A percentile compares a stretch with the other conserved stretches of the same genome.
Evolutionary conservation across 2,329 filamentous ascomycete species (phyloP).

Genomic region (Fusarium duplospermum): DNA sequence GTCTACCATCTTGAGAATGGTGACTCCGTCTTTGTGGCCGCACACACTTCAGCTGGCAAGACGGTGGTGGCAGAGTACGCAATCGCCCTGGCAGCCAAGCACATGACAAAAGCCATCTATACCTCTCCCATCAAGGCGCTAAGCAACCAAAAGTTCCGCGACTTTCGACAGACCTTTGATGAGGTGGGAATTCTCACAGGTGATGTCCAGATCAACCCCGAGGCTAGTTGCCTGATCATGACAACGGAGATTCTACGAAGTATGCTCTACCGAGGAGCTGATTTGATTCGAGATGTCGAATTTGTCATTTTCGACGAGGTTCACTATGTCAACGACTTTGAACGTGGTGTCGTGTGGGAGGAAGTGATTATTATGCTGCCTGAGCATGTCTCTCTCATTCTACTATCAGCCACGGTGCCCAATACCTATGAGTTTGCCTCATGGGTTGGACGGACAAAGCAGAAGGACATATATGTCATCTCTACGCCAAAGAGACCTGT

Average conservation of each 20-base stretch:
- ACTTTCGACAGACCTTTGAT: slow-evolving; percentile 90
- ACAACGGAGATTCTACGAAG: slow-evolving; percentile 97
- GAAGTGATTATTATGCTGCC: slow-evolving; percentile 99
- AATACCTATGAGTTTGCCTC: slow-evolving; percentile 98
- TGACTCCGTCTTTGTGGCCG: slow-evolving; percentile 97
- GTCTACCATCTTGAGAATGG: slow-evolving; percentile 97
- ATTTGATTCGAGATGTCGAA: slow-evolving; percentile 95
- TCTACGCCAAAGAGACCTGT: slow-evolving; percentile 96
- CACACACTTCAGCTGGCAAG: slow-evolving; percentile 97
- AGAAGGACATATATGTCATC: slow-evolving; percentile 99
- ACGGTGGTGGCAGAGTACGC: slow-evolving; percentile 98
- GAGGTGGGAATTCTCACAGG: slow-evolving; percentile 97
- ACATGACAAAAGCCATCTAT: slow-evolving; percentile 99
- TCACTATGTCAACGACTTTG: slow-evolving; percentile 96
- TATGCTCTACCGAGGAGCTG: slow-evolving; percentile 97
- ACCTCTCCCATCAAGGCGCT: slow-evolving; percentile 98
- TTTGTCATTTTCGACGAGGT: slow-evolving; percentile 99
- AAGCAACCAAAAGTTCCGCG: slow-evolving; percentile 98
- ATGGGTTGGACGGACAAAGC: slow-evolving; percentile 97
- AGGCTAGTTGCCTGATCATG: slow-evolving; percentile 99
- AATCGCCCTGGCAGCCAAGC: slow-evolving; percentile 93
- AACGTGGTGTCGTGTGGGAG: slow-evolving; percentile 98
- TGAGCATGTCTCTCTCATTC: slow-evolving; percentile 93
- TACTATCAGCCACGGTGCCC: slow-evolving; percentile 94
- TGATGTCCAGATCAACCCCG: slow-evolving; percentile 97